Conservation (phyloP, 1,284 basidiomycete genomes). For the Sanguinoderma infundibulare region DNA sequence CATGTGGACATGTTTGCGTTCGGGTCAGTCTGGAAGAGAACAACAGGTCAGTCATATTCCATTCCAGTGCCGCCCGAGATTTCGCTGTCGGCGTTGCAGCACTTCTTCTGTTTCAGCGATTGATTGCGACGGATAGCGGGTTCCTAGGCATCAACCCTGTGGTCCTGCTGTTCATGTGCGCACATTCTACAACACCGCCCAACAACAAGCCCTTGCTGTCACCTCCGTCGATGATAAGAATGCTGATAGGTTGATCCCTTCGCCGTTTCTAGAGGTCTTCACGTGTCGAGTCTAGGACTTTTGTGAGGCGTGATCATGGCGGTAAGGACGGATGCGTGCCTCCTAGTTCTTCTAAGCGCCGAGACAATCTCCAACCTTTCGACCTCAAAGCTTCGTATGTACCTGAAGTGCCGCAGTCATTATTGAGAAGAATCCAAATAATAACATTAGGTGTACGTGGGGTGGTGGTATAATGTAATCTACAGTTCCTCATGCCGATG, state of each 20-base stretch:
- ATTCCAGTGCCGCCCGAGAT: background rate
- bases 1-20: background rate
- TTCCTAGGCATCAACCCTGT: background rate
- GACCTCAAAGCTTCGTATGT: no score
- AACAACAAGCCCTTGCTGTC: background rate
- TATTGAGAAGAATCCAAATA: background rate
- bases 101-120: background rate
- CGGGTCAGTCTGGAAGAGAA: background rate
- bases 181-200: background rate
- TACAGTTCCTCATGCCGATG: slow-evolving; percentile 36
- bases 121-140: background rate
- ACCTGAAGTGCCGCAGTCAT: no score
- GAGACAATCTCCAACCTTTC: no score
- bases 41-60: background rate
- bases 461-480: slow-evolving; percentile 15
- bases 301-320: no score
- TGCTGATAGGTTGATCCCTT: background rate
- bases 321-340: no score
- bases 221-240: background rate
- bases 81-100: no score
- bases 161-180: background rate
- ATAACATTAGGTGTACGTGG: slow-evolving; percentile 26
- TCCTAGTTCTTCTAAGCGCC: no score
- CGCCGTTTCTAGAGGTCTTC: no score
- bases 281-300: no score